Percentiles rank a stretch among this genome's conserved stretches.
These are phyloP conservation scores for Neopestalotiopsis rosae DNA, from an alignment of 2,329 filamentous ascomycete species.

Conservation along the genomic window DNA sequence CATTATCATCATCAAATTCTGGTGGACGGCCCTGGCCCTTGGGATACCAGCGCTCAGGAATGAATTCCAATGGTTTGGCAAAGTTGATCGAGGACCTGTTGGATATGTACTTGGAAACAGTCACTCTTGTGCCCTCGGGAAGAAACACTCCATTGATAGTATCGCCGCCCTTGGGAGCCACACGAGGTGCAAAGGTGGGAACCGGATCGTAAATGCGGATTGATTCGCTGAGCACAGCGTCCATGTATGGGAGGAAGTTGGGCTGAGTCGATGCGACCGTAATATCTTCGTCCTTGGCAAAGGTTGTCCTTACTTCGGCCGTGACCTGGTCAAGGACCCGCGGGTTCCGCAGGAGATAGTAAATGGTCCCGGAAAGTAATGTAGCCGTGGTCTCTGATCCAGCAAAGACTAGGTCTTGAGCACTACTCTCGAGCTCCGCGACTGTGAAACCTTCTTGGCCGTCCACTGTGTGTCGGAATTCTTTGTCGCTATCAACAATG, in stretches of 20 bases:
- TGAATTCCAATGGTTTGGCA: slow-evolving; percentile 21
- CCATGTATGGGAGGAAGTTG: slow-evolving; percentile 18
- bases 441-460: slow-evolving; percentile 18
- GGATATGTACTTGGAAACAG: slow-evolving; percentile 18
- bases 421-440: slow-evolving; percentile 19
- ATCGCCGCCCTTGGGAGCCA: slow-evolving; percentile 15
- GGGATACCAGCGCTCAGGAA: slow-evolving; percentile 24
- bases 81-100: slow-evolving; percentile 20
- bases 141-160: slow-evolving; percentile 19
- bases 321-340: slow-evolving; percentile 26
- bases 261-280: slow-evolving; percentile 22
- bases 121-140: slow-evolving; percentile 22
- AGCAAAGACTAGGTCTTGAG: slow-evolving; percentile 8
- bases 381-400: slow-evolving; percentile 18
- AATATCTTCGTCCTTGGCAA: slow-evolving; percentile 26
- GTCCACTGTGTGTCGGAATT: slow-evolving; percentile 2
- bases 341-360: slow-evolving; percentile 34
- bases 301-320: slow-evolving; percentile 29
- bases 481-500: neutral
- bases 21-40: slow-evolving; percentile 24
- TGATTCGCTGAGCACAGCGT: slow-evolving; percentile 21
- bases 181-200: slow-evolving; percentile 19
- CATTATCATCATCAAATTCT: slow-evolving; percentile 5
- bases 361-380: slow-evolving; percentile 28
- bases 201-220: slow-evolving; percentile 23